Percentiles rank a stretch among this genome's conserved stretches.
Evolutionary conservation across 768 basidiomycete species (phyloP).

Genomic region (Holtermannia corniformis): DNA sequence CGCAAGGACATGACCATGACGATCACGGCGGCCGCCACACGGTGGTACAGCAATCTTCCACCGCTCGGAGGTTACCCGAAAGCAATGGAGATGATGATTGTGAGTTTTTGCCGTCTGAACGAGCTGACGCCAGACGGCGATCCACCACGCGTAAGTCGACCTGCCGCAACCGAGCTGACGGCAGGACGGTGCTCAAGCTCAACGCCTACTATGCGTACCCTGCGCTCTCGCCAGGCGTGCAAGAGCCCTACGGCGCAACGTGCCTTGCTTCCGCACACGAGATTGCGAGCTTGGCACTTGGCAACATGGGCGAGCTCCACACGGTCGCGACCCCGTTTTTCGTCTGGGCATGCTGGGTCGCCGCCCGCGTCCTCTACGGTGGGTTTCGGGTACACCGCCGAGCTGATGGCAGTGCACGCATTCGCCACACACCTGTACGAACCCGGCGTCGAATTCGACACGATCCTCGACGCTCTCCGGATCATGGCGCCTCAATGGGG

Average conservation of each 20-base stretch:
- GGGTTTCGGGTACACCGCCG: not conserved
- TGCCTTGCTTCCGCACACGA: constrained; percentile 25
- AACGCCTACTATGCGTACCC: constrained; percentile 39
- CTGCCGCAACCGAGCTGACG: not conserved
- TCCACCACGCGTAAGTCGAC: constrained; percentile 32
- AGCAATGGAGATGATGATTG: constrained; percentile 27
- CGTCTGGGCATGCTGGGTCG: constrained; percentile 39
- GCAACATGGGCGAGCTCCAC: constrained; percentile 6
- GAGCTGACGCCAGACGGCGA: constrained; percentile 21
- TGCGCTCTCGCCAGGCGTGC: constrained; percentile 26
- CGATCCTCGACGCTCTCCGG: constrained; percentile 20
- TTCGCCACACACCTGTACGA: constrained; percentile 22
- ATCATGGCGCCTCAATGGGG: constrained; percentile 32
- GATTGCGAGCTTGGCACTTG: constrained; percentile 19
- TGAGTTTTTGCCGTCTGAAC: constrained; percentile 11
- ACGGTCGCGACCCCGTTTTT: constrained; percentile 31
- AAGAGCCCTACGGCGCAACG: constrained; percentile 31
- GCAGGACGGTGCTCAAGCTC: constrained; percentile 33
- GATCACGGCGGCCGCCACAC: constrained; percentile 22
- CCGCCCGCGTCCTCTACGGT: constrained; percentile 36
- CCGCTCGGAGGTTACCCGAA: constrained; percentile 6
- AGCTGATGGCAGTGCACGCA: constrained; percentile 23
- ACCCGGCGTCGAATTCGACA: constrained; percentile 32
- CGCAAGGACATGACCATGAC: constrained; percentile 25
- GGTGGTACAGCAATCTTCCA: constrained; percentile 27